Base-by-base conservation (phyloP, 2,329 filamentous ascomycete genomes). In the Microsporum ferrugineum region DNA sequence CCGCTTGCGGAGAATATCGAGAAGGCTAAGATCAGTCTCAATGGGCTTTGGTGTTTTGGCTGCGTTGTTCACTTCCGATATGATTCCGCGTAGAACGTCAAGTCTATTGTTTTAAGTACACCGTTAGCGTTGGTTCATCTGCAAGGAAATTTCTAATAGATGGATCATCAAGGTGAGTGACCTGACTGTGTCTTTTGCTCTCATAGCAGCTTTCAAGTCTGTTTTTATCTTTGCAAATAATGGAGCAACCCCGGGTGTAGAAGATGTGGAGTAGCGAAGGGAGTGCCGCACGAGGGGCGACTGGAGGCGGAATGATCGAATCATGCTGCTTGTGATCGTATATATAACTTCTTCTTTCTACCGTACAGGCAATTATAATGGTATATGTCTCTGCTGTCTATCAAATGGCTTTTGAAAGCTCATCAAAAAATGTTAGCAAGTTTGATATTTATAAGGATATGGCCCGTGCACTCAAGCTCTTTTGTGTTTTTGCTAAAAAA, bases 61-160 rank as follows among this genome's bases (percentile, higher is more conserved):
- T n/a, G 76, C 72, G 64, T 79, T 78, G 67, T 78, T 79, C 65
- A 74, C 75, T 64, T 80, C 78, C 57, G 78, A 75, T 60, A 80
- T 78, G 62, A 80, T 68, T 53, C 75, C 73, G 39, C 78, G 77
- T 17, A 80, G 70, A 41, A 79, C 78, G 65, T 78, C 77, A 33
- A 79, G 68, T 64, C 78, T 79, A 17, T 34, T 36, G 17, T 23
- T 23, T 23, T 23, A 23, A 45, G 7, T 39, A n/a, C 7, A 59
- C 34, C 8, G 58, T 58, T 59, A 60, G 43, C 47, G 17, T 27
- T 51, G 43, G 3, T 57, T 60, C 49, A 59, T 41, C 27, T 29
- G 12, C 36, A 23, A 31, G 3, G 43, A 17, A 7, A 47, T 5
- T 43, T 62, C 31, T 43, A 23, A 57, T 47, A 47, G n/a, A 57